These are phyloP conservation scores for Wickerhamomyces sp. DNA, from an alignment of 1,139 yeast genomes.

Conservation along the genomic window DNA sequence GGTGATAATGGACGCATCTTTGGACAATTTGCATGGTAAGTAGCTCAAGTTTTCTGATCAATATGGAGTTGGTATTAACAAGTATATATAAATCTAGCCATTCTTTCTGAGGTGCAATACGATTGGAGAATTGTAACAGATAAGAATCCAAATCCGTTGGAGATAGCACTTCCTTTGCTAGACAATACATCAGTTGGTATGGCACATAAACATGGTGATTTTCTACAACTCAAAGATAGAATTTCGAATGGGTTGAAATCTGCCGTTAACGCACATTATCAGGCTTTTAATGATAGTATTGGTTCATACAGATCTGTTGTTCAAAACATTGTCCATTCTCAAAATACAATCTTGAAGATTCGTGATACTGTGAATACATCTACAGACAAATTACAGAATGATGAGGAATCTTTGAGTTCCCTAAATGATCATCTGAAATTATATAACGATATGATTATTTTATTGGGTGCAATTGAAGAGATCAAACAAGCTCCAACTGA, in stretches of 20 bases:
- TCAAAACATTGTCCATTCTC: slow-evolving; percentile 52
- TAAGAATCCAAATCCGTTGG: slow-evolving; percentile 68
- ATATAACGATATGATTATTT: slow-evolving; percentile 65
- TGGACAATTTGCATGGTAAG: slow-evolving; percentile 20
- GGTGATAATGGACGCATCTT: slow-evolving; percentile 18
- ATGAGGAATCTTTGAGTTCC: slow-evolving; percentile 49
- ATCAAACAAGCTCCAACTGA: slow-evolving; percentile 55
- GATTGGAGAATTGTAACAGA: slow-evolving; percentile 36
- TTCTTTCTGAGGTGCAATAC: slow-evolving; percentile 25
- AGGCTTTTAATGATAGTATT: slow-evolving; percentile 76
- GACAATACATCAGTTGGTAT: slow-evolving; percentile 88
- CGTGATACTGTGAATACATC: slow-evolving; percentile 41
- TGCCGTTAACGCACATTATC: slow-evolving; percentile 81
- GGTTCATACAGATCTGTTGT: slow-evolving; percentile 69
- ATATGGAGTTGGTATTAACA: neutral
- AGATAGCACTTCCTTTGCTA: slow-evolving; percentile 71
- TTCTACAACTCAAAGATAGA: slow-evolving; percentile 45
- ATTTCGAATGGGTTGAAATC: slow-evolving; percentile 55
- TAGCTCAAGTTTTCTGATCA: neutral
- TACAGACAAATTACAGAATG: slow-evolving; percentile 29
- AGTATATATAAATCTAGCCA: slow-evolving; percentile 7
- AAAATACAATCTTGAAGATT: slow-evolving; percentile 46
- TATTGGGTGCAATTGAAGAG: slow-evolving; percentile 64
- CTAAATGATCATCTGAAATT: slow-evolving; percentile 58
- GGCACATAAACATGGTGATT: slow-evolving; percentile 64